Evolutionary conservation across 2,329 filamentous ascomycete genomes (phyloP).

Genomic region (Amphichorda felina): DNA sequence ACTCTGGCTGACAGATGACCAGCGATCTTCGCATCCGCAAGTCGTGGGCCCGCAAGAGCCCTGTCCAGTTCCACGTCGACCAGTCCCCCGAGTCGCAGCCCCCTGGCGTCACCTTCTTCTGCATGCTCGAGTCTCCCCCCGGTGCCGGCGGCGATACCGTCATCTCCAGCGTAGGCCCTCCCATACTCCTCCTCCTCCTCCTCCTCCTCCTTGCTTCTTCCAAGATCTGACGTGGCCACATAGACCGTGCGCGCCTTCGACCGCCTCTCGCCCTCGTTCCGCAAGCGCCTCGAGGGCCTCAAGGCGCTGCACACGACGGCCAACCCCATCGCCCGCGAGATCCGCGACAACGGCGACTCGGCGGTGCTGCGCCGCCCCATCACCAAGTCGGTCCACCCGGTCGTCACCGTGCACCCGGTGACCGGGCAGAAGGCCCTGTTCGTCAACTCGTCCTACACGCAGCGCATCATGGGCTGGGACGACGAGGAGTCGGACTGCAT

Average conservation of each 20-base stretch:
- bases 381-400: conserved; percentile 50
- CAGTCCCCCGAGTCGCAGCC: conserved; percentile 29
- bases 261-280: conserved; percentile 62
- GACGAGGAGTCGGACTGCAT: conserved; percentile 67
- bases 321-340: conserved; percentile 41
- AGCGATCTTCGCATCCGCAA: conserved; percentile 8
- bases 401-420: conserved; percentile 63
- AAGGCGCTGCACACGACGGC: conserved; percentile 64
- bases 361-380: not conserved
- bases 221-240: no score
- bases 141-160: conserved; percentile 61
- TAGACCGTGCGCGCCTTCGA: conserved; percentile 55
- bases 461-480: conserved; percentile 65
- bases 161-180: conserved; percentile 40
- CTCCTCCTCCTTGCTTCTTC: not conserved
- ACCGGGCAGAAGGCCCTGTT: conserved; percentile 71
- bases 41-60: conserved; percentile 25
- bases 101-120: conserved; percentile 27
- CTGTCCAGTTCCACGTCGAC: conserved; percentile 29
- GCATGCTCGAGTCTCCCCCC: conserved; percentile 21
- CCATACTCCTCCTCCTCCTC: not conserved
- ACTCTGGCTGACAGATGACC: conserved; percentile 1
- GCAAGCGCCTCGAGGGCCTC: conserved; percentile 63
- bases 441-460: conserved; percentile 28
- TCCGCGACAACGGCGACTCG: not conserved